A percentile compares a stretch with the other conserved stretches of the same genome.
Evolutionary conservation across 2,329 filamentous ascomycete genomes (phyloP).

Genomic region (Davidsoniella virescens): DNA sequence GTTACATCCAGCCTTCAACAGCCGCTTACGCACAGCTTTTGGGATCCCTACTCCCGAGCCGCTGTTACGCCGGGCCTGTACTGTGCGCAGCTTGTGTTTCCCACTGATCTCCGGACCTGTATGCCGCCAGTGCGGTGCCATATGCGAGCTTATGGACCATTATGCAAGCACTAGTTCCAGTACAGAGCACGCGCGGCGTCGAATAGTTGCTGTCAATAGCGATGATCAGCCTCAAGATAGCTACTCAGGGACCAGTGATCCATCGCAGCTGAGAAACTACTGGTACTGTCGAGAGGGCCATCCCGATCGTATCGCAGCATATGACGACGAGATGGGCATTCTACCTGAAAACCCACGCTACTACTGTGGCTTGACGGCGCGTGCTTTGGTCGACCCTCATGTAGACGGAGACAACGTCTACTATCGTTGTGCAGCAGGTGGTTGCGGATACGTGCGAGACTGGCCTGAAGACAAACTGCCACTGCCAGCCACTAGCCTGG

Average conservation of each 20-base stretch:
- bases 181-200: too few relatives aligned
- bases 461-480: constrained; percentile 1
- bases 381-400: background rate
- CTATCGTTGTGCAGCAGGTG: constrained; percentile 9
- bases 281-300: constrained; percentile 7
- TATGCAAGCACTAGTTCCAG: too few relatives aligned
- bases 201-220: too few relatives aligned
- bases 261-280: too few relatives aligned
- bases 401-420: background rate
- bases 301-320: constrained; percentile 1
- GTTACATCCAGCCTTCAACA: too few relatives aligned
- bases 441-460: constrained; percentile 9
- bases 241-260: too few relatives aligned
- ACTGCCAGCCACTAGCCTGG: background rate
- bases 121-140: constrained; percentile 8
- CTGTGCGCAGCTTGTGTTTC: background rate
- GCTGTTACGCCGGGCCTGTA: too few relatives aligned
- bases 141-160: too few relatives aligned
- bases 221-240: too few relatives aligned
- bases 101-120: constrained; percentile 8
- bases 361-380: constrained; percentile 10
- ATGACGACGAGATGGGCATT: constrained; percentile 9
- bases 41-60: too few relatives aligned
- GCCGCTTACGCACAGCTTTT: too few relatives aligned
- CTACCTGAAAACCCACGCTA: constrained; percentile 12